A percentile compares a stretch with the other conserved stretches of the same genome.
Conservation (phyloP, 1,139 yeast species). For the Zygosaccharomyces sapae region DNA sequence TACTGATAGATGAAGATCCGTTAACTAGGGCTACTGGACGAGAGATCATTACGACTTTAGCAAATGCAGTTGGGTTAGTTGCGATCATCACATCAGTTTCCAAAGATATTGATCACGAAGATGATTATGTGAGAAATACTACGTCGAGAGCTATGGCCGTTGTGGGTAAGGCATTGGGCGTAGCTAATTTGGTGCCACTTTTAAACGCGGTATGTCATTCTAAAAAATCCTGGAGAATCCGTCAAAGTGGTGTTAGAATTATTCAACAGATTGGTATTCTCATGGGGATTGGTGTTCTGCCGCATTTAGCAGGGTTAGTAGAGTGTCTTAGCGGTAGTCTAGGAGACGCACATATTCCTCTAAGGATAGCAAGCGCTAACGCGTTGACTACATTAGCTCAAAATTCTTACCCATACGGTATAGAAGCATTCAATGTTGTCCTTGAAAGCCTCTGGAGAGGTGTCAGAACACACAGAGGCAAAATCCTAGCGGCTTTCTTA, state of each 20-base stretch:
- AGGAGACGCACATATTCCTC: slow-evolving; percentile 66
- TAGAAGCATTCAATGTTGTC: slow-evolving; percentile 64
- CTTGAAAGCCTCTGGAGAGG: slow-evolving; percentile 83
- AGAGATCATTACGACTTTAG: slow-evolving; percentile 67
- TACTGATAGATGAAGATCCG: slow-evolving; percentile 74
- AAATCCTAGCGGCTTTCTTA: slow-evolving; percentile 68
- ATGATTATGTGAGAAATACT: slow-evolving; percentile 74
- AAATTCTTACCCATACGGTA: slow-evolving; percentile 85
- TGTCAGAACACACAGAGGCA: slow-evolving; percentile 71
- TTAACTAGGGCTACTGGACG: slow-evolving; percentile 72
- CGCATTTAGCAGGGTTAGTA: slow-evolving; percentile 64
- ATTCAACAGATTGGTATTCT: slow-evolving; percentile 71
- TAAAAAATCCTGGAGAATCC: slow-evolving; percentile 76
- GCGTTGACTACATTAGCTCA: slow-evolving; percentile 78
- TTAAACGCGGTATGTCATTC: slow-evolving; percentile 77
- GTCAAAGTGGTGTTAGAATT: slow-evolving; percentile 80
- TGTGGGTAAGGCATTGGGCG: slow-evolving; percentile 76
- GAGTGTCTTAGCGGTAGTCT: slow-evolving; percentile 57
- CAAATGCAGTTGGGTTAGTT: slow-evolving; percentile 80
- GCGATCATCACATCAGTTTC: slow-evolving; percentile 72
- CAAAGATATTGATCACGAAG: slow-evolving; percentile 78
- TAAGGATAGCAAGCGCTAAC: slow-evolving; percentile 65
- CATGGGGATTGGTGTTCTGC: slow-evolving; percentile 72
- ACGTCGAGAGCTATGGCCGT: slow-evolving; percentile 82
- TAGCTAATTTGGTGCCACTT: slow-evolving; percentile 70